Conservation (phyloP, 176 grass and related monocot species). For the Puccinellia tenuiflora region DNA sequence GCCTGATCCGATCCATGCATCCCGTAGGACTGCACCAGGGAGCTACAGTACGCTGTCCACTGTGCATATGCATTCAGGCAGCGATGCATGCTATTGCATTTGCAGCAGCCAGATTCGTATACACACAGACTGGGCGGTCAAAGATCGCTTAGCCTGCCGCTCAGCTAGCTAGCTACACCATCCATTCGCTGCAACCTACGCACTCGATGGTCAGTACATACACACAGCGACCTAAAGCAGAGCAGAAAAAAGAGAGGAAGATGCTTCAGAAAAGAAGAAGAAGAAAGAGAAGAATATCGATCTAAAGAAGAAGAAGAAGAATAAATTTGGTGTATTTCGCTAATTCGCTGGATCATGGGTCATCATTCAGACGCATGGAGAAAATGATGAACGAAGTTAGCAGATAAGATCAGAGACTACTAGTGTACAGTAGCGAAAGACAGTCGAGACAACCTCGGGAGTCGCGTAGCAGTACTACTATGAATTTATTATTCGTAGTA, state of each 20-base stretch:
- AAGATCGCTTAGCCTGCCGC: conserved; percentile 21
- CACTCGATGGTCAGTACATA: background rate
- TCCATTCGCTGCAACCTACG: background rate
- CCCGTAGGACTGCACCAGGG: background rate
- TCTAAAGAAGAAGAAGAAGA: background rate
- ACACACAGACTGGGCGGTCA: conserved; percentile 9
- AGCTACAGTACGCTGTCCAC: conserved; percentile 3
- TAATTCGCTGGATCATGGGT: background rate
- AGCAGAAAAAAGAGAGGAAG: background rate
- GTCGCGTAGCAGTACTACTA: conserved; percentile 22
- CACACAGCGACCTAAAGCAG: background rate
- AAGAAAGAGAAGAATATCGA: too few species aligned
- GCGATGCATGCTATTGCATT: too few species aligned
- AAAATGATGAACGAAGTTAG: background rate
- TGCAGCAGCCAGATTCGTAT: background rate
- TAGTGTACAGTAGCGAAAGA: background rate
- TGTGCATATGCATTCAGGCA: background rate
- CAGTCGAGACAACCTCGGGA: background rate
- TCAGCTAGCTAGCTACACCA: background rate
- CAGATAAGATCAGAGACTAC: background rate
- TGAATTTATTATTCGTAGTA: conserved; percentile 17
- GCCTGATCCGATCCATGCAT: conserved; percentile 26
- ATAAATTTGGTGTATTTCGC: too few species aligned
- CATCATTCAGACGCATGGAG: background rate
- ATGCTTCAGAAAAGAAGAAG: background rate